Evolutionary conservation across 1,139 yeast genomes (phyloP), one percentile per base, ranked within the genome.

Genomic region (Diutina siamensis): DNA sequence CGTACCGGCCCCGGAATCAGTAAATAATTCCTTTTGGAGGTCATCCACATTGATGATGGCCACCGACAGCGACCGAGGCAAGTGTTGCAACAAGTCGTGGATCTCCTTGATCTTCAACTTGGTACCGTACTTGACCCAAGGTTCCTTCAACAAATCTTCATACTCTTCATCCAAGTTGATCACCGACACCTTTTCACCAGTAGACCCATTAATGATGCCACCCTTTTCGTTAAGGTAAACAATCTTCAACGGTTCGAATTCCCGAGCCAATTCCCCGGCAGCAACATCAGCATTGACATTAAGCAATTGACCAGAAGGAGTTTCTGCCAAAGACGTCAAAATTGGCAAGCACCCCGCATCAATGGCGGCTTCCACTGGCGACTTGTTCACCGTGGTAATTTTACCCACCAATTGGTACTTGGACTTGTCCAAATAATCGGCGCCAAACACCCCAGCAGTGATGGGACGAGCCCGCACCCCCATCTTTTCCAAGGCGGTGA

Each of bases 1-100:
- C 46, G 99, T 92, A 59, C 99, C 99, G 44, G 98, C 99, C 64
- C 99, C 99, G 15, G 96, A 84, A 62, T 94, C 98, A 45, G 99
- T 92, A 67, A 92, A 92, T 59, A 92, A 77, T 65, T 92, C 99
- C 65, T 89, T 92, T 67, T 94, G 98, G 58, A 92, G 74, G 61
- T 92, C 97, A 57, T 86, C 78, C 44, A 94, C 97, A 55, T 92
- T 86, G 57, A 92, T 92, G 60, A 92, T 92, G 42, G 99, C 98
- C 46, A 92, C 99, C 5, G 97, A 88, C 1, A 97, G 88, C 10
- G 97, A 86, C 63, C 97, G 80, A 50, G 99, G 99, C 60, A 92
- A 76, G 60, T 84, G 92, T 67, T 86, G 92, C 59, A 92, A 75
- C 57, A 92, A 75, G 58, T 92, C 98, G 63, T 87, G 92, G 63